Base-by-base conservation (phyloP, 1,284 basidiomycete genomes). In the Ceratobasidium sp. region DNA sequence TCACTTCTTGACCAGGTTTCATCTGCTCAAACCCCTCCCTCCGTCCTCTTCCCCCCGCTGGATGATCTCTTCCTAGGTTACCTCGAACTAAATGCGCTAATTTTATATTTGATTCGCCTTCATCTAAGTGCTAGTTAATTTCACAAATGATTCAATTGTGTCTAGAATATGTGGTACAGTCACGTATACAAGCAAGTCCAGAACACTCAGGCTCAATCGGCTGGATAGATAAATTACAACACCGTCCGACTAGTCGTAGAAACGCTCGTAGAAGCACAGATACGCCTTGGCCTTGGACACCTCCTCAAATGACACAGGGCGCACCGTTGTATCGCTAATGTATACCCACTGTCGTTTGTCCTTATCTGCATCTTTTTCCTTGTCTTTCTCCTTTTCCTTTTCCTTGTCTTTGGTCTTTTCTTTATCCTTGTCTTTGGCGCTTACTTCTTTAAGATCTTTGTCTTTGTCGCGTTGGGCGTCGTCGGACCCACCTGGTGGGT, bases 241-340 rank as follows among this genome's bases (percentile, higher is more conserved):
- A 54, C 18, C 63, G 35, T 54, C 26, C 63, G 21, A 35, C 61
- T 73, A 71, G 7, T 73, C 62, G 26, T 79, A 77, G 44, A 91
- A 82, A 49, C 91, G 86, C 82, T 95, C 92, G 79, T 94, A 95
- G 88, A 94, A 92, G 80, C 94, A 91, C 74, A 98, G 87, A 81
- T 98, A 98, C 26, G 95, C 95, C 80, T 93, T 96, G 72, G 91
- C 90, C 79, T 90, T 91, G 77, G 97, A 83, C 7, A 97, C 96
- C 80, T 98, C 96, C 50, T 95, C 93, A 52, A 96, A 82, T 52
- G 89, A 89, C 2, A 92, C 89, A 35, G 93, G 83, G 57, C 91
- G 85, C 11, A 98, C 94, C 57, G 88, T 82, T 1, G 92, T 94
- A 79, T 94, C 92, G 80, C 93, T 89, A 85, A 96, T 91, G 80